Percentiles rank a stretch among this genome's conserved stretches.
Conservation (phyloP, 768 basidiomycete species). For the Boletus insuetus region DNA sequence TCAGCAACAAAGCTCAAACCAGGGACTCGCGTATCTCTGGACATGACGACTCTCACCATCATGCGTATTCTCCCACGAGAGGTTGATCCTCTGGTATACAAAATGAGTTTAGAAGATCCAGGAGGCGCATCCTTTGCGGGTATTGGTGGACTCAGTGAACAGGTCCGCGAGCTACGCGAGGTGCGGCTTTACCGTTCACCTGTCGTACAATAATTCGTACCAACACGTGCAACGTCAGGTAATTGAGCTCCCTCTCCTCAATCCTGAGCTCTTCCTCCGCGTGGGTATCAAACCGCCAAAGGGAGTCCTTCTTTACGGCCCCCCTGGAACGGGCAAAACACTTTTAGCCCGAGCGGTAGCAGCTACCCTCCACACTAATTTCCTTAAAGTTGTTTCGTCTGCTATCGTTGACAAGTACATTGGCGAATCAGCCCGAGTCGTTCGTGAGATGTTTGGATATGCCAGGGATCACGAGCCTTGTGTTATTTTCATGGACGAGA, state of each 20-base stretch:
- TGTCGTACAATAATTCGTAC: background rate
- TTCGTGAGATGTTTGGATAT: constrained; percentile 99
- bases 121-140: constrained; percentile 95
- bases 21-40: constrained; percentile 93
- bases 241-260: constrained; percentile 92
- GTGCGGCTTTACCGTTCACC: constrained; percentile 39
- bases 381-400: constrained; percentile 97
- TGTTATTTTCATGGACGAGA: constrained; percentile 98
- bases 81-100: constrained; percentile 97
- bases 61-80: constrained; percentile 98
- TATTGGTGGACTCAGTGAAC: constrained; percentile 93
- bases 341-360: constrained; percentile 93
- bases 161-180: constrained; percentile 95
- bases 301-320: constrained; percentile 93
- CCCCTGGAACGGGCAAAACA: constrained; percentile 96
- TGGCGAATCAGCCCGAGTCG: constrained; percentile 93
- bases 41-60: constrained; percentile 99
- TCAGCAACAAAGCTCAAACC: constrained; percentile 90
- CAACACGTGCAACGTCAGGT: constrained; percentile 47
- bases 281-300: constrained; percentile 97
- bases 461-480: constrained; percentile 97
- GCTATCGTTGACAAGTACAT: constrained; percentile 99
- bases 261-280: constrained; percentile 90
- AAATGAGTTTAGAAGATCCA: constrained; percentile 98
- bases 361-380: constrained; percentile 93